These are phyloP conservation scores for Amborella trichopoda DNA, from an alignment of 164 flowering plant species.

Conservation along the genomic window DNA sequence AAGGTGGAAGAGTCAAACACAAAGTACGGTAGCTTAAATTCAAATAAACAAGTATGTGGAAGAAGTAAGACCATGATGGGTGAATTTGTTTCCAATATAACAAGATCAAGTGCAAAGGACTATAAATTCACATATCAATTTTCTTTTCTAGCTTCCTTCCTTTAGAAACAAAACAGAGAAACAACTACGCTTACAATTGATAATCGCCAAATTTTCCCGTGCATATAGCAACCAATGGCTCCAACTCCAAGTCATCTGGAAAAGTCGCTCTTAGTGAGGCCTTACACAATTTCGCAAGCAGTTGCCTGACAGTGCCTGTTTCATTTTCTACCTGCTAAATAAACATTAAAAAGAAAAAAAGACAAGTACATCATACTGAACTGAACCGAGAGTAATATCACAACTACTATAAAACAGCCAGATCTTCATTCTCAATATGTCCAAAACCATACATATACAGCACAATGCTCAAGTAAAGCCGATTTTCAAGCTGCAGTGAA, in stretches of 20 bases:
- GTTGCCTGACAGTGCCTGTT: conserved; percentile 48
- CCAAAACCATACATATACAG: too few species aligned
- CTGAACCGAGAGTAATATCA: too few species aligned
- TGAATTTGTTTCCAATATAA: not conserved
- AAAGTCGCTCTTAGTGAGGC: conserved; percentile 40
- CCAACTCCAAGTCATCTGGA: conserved; percentile 44
- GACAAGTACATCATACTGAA: too few species aligned
- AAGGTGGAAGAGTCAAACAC: not conserved
- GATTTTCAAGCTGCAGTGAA: too few species aligned
- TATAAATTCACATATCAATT: not conserved
- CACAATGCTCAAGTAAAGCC: too few species aligned
- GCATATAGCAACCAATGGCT: conserved; percentile 53
- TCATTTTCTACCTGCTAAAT: conserved; percentile 39
- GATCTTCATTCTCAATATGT: too few species aligned
- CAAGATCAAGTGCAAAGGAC: not conserved
- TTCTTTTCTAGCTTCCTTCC: not conserved
- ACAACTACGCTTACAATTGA: conserved; percentile 43
- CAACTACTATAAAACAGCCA: too few species aligned
- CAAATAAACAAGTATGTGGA: not conserved
- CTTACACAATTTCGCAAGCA: conserved; percentile 47
- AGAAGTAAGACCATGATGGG: not conserved
- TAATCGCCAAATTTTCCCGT: conserved; percentile 74
- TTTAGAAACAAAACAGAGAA: not conserved
- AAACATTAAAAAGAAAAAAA: too few species aligned
- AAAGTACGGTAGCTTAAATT: not conserved